Base-by-base conservation (phyloP, 169 alveolate species). In the Plasmodium inui region DNA sequence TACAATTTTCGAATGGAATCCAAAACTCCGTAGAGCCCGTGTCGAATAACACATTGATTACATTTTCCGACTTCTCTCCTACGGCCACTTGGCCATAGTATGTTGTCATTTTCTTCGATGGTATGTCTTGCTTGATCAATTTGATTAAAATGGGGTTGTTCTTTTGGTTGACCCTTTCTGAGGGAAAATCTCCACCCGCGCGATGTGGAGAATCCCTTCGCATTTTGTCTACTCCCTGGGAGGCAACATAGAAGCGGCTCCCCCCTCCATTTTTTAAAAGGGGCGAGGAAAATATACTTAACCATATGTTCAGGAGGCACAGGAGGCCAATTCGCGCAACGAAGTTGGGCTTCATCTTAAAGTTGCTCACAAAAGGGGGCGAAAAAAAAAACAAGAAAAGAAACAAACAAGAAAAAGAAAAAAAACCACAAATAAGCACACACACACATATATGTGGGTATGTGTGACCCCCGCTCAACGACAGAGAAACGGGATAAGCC, bases 21-120 rank as follows among this genome's bases (percentile, higher is more conserved):
- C 97, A 96, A 30, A 96, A 83, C 84, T 96, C 97, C 5, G 97
- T 91, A 12, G 97, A 96, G 72, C 97, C 97, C 9, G 97, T 96
- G 91, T 96, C 97, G 92, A 96, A 96, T 57, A 96, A 90, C 19
- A 96, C 97, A 82, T 95, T 96, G 22, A 96, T 44, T 8, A 72
- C 83, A 78, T 95, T 88, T 46, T 83, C 92, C 32, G 88, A 94
- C 26, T 95, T 82, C 57, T 84, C 91, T 26, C 95, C 95, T 19
- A 92, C 37, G 30, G 76, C 14, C 80, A 92, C 70, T 34, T 92
- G 55, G 12, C 95, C 95, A 85, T 92, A 92, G 83, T 90, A 90
- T 9, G 94, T 90, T 22, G 90, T 67, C 57, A 90, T 12, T 80
- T 90, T 90, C 22, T 90, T 70, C 3, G 92, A 46, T n/a, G 50